A percentile compares a stretch with the other conserved stretches of the same genome.
Conservation (phyloP, 2,329 filamentous ascomycete species). For the Fusarium austroafricanum region DNA sequence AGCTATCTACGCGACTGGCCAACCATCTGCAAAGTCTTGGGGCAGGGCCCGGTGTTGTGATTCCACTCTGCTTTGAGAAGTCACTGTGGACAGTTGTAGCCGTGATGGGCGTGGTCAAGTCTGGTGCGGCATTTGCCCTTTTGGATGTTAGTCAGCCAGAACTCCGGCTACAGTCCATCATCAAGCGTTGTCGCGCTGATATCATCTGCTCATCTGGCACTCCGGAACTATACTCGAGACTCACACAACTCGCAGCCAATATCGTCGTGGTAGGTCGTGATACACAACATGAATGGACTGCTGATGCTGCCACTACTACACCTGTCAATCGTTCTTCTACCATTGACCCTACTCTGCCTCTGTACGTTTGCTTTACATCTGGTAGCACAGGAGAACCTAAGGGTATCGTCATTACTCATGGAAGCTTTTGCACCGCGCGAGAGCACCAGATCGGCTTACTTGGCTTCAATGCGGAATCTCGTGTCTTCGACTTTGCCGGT, state of each 20-base stretch:
- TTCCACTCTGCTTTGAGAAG: slow-evolving; percentile 31
- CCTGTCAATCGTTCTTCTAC: background rate
- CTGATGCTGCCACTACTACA: too few species aligned
- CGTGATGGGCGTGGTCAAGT: background rate
- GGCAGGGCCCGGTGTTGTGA: background rate
- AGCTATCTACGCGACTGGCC: slow-evolving; percentile 2
- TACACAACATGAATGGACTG: too few species aligned
- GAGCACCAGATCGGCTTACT: background rate
- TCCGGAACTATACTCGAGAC: too few species aligned
- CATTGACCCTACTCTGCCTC: background rate
- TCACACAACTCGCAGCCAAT: too few species aligned
- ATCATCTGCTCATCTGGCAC: background rate
- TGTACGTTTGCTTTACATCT: slow-evolving; percentile 43
- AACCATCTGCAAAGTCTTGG: background rate
- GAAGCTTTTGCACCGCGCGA: background rate
- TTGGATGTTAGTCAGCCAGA: background rate
- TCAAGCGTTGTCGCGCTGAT: too few species aligned
- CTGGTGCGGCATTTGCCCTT: background rate
- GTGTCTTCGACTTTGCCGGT: slow-evolving; percentile 1
- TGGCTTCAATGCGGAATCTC: background rate
- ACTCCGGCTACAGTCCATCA: too few species aligned
- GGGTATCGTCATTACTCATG: slow-evolving; percentile 31
- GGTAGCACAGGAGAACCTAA: slow-evolving; percentile 45
- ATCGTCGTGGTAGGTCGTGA: too few species aligned
- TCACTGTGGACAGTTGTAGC: slow-evolving; percentile 23